Evolutionary conservation across 2,329 filamentous ascomycete species (phyloP), one percentile per base, ranked within the genome.

Genomic region (Periconia digitata): DNA sequence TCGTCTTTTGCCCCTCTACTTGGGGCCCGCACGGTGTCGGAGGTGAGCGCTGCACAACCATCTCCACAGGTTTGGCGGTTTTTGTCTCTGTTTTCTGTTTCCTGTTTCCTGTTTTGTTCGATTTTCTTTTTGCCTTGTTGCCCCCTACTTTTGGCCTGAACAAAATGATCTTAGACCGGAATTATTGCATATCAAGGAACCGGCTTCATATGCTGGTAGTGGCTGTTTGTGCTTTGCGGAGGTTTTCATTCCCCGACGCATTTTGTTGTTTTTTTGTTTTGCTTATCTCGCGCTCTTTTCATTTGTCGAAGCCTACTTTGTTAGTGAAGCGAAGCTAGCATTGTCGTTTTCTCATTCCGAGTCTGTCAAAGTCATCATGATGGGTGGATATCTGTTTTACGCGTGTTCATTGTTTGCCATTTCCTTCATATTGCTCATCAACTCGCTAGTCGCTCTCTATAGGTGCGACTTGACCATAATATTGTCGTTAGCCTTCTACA

Each of bases 11-110:
- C n/a, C n/a, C n/a, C n/a, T n/a, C n/a, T n/a, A n/a, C 40, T 34
- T 24, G 35, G 21, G 23, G n/a, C 15, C 21, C 16, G 46, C 34
- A 38, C 23, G 47, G 43, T 46, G 47, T 50, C 43, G 39, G 41
- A 36, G 46, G 40, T 35, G 40, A 47, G 46, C 40, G 40, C 40
- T 43, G 46, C 16, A 35, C 27, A 32, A 4, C 27, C 37, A 22
- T 48, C 40, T 38, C 23, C 45, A n/a, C 35, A 45, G 29, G 22
- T 23, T 38, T 32, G 48, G 43, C n/a, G 48, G 43, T 44, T 36
- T 50, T 40, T 44, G 41, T 32, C 16, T 41, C n/a, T n/a, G n/a
- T 51, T 44, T 29, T 4, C 16, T 16, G 6, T 8, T 42, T 17
- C 20, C 34, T 21, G 7, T 24, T 40, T 27, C 2, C 17, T 20